Base-by-base conservation (phyloP, 2,329 filamentous ascomycete species). In the Calonectria multiphialidica region DNA sequence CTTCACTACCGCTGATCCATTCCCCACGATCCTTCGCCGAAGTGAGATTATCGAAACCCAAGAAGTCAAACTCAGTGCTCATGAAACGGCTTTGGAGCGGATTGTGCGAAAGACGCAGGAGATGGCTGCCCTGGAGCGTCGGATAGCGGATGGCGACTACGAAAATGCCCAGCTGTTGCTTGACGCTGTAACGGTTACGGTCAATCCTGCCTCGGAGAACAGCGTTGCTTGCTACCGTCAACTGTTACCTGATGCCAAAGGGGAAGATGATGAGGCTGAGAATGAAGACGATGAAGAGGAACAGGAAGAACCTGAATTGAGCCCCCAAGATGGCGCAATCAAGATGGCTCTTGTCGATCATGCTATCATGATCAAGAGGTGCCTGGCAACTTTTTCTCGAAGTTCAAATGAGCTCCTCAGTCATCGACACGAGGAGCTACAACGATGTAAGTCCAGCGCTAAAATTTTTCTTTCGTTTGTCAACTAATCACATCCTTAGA, bases 61-160 rank as follows among this genome's bases (percentile, higher is more conserved):
- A 21, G 92, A 93, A 61, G 83, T 95, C 21, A 88, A 88, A 13
- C 87, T 98, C 30, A 90, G 90, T 37, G 92, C 96, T 8, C 87
- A 97, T 71, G 94, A 98, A 83, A 96, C 95, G n/a, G 96, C 94
- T 0, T 88, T 98, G 72, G 96, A 98, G 82, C 92, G 96, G 18
- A 96, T 97, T 37, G 93, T 95, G 78, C 92, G 96, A 71, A 98
- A 98, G 86, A 98, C 96, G 1, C 91, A 94, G 71, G 96, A 98
- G 83, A 90, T 98, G 86, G 87, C 91, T 1, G 84, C 89, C 0
- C 86, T 98, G 1, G 95, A 98, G 81, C 94, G 93, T 81, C 92
- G 92, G 62, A 88, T 96, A 10, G 85, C 88, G 1, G 92, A 94
- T 25, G 93, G 93, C 6, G 94, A 96, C 69, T 91, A 95, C 42